These are phyloP conservation scores for Lentinula detonsa DNA, from an alignment of 768 basidiomycete species.

Conservation along the genomic window DNA sequence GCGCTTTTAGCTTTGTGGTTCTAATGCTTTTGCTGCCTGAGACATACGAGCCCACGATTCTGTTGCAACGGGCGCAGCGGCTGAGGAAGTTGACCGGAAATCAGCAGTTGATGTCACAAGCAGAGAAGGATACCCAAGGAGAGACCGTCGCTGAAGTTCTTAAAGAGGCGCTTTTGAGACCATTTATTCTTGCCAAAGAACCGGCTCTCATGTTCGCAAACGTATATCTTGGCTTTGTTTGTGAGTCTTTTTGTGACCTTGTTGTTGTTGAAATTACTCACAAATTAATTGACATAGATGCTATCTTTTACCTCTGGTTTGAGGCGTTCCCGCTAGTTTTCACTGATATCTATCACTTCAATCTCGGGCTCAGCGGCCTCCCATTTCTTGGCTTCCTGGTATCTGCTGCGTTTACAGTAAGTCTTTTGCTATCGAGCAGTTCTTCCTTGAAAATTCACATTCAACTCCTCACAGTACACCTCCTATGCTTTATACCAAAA, in stretches of 20 bases:
- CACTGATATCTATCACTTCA: constrained; percentile 24
- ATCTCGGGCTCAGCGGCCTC: constrained; percentile 21
- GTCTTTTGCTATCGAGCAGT: background rate
- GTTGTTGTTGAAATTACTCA: background rate
- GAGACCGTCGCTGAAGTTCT: constrained; percentile 1
- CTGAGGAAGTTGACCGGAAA: constrained; percentile 24
- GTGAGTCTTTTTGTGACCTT: background rate
- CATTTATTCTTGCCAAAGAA: constrained; percentile 4
- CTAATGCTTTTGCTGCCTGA: constrained; percentile 25
- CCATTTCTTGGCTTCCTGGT: constrained; percentile 23
- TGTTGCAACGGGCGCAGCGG: constrained; percentile 23
- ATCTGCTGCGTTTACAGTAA: background rate
- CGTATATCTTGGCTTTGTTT: constrained; percentile 8
- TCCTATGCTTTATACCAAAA: constrained; percentile 2
- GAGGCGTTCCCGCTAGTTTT: constrained; percentile 28
- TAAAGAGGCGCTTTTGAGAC: constrained; percentile 1
- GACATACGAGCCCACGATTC: constrained; percentile 20
- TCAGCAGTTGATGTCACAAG: constrained; percentile 11
- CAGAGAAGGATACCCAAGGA: constrained; percentile 3
- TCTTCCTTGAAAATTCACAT: background rate
- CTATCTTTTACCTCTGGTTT: constrained; percentile 26
- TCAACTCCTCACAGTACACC: background rate
- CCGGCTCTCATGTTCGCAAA: constrained; percentile 6
- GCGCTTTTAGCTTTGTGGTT: constrained; percentile 17
- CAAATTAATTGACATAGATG: background rate